These are phyloP conservation scores for Akebia trifoliata DNA, from an alignment of 164 flowering plant genomes.

Conservation along the genomic window DNA sequence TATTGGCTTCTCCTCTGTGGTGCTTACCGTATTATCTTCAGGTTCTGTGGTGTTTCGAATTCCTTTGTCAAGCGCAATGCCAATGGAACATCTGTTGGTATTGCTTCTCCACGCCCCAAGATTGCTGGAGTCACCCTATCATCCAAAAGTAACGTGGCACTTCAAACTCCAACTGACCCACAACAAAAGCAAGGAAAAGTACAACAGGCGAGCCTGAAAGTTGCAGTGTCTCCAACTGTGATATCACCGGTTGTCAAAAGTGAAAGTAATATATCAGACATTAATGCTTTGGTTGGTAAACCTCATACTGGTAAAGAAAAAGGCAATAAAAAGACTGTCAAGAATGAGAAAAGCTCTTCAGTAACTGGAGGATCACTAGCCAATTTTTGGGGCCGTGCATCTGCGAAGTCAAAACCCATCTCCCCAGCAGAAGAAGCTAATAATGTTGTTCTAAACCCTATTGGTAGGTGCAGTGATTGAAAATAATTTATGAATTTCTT, in stretches of 20 bases:
- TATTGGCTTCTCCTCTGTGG: constrained; percentile 2
- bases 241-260: constrained; percentile 27
- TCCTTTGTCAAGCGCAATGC: constrained; percentile 58
- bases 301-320: constrained; percentile 37
- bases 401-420: constrained; percentile 47
- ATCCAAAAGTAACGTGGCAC: constrained; percentile 23
- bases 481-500: not conserved
- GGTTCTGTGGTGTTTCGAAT: constrained; percentile 75
- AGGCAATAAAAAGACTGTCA: constrained; percentile 42
- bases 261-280: constrained; percentile 24
- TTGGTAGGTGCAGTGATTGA: constrained; percentile 34
- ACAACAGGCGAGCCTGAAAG: constrained; percentile 36
- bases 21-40: constrained; percentile 21
- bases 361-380: constrained; percentile 59
- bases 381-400: constrained; percentile 83
- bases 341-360: constrained; percentile 43
- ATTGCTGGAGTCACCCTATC: constrained; percentile 25
- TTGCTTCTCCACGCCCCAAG: constrained; percentile 27
- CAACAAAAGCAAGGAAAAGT: constrained; percentile 31
- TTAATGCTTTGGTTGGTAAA: constrained; percentile 30
- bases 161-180: constrained; percentile 20
- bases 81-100: constrained; percentile 26
- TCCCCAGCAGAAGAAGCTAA: constrained; percentile 28
- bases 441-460: constrained; percentile 17
- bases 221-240: constrained; percentile 29